Base-by-base conservation (phyloP, 225 moss, liverwort and hornwort genomes). In the Climacium dendroides region DNA sequence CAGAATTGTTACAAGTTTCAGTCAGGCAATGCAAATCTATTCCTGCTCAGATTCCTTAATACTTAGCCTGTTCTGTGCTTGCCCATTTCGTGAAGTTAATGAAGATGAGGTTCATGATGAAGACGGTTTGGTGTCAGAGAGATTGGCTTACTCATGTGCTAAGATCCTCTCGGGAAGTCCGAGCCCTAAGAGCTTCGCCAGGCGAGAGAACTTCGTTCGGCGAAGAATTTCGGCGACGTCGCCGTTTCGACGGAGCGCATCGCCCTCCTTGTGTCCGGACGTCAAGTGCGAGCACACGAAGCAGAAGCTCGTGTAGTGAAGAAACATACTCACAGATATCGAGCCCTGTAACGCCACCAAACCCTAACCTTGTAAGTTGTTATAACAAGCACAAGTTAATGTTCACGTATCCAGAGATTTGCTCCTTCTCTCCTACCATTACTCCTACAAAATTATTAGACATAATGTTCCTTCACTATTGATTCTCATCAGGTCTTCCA, bases 301-400 rank as follows among this genome's bases (percentile, higher is more conserved):
- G 92, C 97, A 98, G 87, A 96, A 94, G 64, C 94, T 96, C 34
- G 97, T 98, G 85, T 94, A 91, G 82, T 96, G 92, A 70, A 97
- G 93, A 87, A 87, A 95, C 96, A 96, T 94, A 67, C 97, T 98
- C 78, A 98, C 94, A 64, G 97, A 96, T 77, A 98, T 90, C 19
- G 97, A 94, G 58, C 97, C 97, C 97, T 97, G 91, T 71, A 85
- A 39, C 24, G 55, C 43, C 25, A 50, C 34, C 48, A 70, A 65
- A n/a, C 24, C 61, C 26, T 30, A 78, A 47, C 24, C 75, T 59
- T 74, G 9, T 47, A n/a, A 84, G 47, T 29, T 74, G 74, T 47
- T n/a, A 37, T 3, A 29, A 11, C 71, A 43, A 24, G 25, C 35
- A 5, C 59, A 60, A 60, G n/a, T 26, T 37, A 19, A 19, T 50